phyloP scores from a whole-genome alignment of 352 stramenopile species.

The Phytophthora sansomeana region DNA sequence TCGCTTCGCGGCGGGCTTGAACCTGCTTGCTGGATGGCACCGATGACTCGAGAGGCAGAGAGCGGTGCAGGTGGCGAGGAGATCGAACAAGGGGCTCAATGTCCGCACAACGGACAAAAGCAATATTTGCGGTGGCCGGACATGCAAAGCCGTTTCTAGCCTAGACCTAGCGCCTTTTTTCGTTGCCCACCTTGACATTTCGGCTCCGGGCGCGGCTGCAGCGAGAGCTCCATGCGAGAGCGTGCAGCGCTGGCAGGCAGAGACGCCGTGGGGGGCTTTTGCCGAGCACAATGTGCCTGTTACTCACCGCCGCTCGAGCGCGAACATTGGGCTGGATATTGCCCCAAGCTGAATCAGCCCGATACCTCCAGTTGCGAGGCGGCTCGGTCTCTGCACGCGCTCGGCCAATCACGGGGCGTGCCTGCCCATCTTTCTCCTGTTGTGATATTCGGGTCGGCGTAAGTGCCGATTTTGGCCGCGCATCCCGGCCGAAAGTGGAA shows the following conservation, averaged over 20 bases:
- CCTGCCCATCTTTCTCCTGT: conserved; percentile 39
- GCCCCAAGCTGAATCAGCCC: conserved; percentile 21
- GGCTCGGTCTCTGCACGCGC: conserved; percentile 1
- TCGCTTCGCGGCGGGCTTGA: not conserved
- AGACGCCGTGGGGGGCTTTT: conserved; percentile 11
- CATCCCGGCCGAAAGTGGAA: conserved; percentile 46
- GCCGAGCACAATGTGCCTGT: conserved; percentile 1
- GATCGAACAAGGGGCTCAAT: conserved; percentile 28
- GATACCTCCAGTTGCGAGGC: conserved; percentile 24
- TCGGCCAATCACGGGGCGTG: too few relatives aligned
- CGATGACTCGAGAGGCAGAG: conserved; percentile 18
- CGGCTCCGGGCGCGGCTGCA: not conserved
- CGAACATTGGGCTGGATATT: not conserved
- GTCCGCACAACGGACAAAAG: not conserved
- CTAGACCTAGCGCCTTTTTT: conserved; percentile 18
- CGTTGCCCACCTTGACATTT: conserved; percentile 27
- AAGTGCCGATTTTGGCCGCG: conserved; percentile 25
- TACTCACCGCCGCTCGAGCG: conserved; percentile 3
- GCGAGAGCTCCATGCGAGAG: conserved; percentile 1
- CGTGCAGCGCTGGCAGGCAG: too few relatives aligned
- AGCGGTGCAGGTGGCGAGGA: conserved; percentile 32
- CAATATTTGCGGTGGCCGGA: conserved; percentile 1
- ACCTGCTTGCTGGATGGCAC: too few relatives aligned
- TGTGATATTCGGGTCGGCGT: conserved; percentile 34
- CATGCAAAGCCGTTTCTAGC: conserved; percentile 23